Conservation (phyloP, 495 filamentous ascomycete genomes). For the Eremomyces bilateralis region DNA sequence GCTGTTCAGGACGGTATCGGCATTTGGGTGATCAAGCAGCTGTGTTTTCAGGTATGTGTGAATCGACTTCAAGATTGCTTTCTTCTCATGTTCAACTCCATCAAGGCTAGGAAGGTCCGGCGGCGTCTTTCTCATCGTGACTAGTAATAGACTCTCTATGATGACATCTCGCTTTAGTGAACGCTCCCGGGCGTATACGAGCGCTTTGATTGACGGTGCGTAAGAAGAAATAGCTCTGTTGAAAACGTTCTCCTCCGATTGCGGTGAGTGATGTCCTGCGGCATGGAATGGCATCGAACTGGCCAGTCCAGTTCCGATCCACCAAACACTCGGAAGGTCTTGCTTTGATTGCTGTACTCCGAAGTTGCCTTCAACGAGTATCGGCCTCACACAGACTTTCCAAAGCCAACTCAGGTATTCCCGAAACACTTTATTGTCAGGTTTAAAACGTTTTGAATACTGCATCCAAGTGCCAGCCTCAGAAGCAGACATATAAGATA, state of each 20-base stretch:
- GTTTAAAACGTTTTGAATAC: neutral
- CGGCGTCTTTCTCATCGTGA: constrained; percentile 1
- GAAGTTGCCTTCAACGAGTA: constrained; percentile 1
- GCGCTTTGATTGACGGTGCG: constrained; percentile 8
- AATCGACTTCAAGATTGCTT: constrained; percentile 2
- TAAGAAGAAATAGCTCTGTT: constrained; percentile 8
- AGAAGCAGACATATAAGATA: constrained; percentile 2
- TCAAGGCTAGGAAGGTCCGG: constrained; percentile 1
- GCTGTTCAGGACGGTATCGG: constrained; percentile 1
- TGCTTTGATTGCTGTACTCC: neutral
- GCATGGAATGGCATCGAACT: constrained; percentile 9
- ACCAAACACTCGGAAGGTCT: constrained; percentile 5
- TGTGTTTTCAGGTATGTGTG: constrained; percentile 1
- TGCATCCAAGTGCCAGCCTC: constrained; percentile 3
- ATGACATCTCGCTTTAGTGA: neutral
- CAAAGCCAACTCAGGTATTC: constrained; percentile 5
- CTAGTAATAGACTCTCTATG: neutral
- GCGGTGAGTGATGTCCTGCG: constrained; percentile 3
- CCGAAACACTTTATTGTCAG: constrained; percentile 1
- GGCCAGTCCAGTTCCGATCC: constrained; percentile 6
- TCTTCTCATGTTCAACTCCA: constrained; percentile 1
- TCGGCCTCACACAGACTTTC: constrained; percentile 2
- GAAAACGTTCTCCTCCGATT: constrained; percentile 1
- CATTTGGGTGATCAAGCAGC: constrained; percentile 2
- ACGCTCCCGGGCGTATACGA: constrained; percentile 4